Conservation (phyloP, 1,284 basidiomycete species). For the Trichosporon sp. region DNA sequence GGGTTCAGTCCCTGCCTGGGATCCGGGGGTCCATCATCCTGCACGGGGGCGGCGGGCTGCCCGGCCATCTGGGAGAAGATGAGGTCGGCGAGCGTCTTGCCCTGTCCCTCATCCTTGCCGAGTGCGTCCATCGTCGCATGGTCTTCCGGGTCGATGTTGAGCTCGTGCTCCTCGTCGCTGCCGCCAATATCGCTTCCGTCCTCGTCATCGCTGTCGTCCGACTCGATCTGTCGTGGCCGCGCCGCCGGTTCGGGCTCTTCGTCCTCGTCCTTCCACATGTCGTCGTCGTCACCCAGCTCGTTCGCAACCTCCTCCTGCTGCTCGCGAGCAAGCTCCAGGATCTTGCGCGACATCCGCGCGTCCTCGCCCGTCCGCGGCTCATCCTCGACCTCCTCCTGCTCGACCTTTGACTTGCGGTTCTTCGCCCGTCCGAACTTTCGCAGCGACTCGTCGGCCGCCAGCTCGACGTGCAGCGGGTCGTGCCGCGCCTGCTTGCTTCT, state of each 20-base stretch:
- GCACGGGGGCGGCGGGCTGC: constrained; percentile 54
- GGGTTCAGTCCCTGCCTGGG: constrained; percentile 90
- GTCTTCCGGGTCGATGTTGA: constrained; percentile 80
- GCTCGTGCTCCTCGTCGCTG: constrained; percentile 53
- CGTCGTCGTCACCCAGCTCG: constrained; percentile 49
- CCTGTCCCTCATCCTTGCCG: constrained; percentile 49
- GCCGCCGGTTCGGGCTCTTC: constrained; percentile 45
- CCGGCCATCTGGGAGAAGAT: constrained; percentile 87
- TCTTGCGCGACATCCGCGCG: constrained; percentile 77
- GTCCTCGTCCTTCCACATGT: constrained; percentile 44
- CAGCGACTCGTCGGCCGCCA: constrained; percentile 66
- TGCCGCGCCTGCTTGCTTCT: constrained; percentile 52
- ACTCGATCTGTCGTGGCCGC: constrained; percentile 14
- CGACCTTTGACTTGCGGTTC: constrained; percentile 57
- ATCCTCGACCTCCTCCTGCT: constrained; percentile 53
- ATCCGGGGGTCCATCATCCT: constrained; percentile 60
- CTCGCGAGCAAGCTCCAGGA: constrained; percentile 84
- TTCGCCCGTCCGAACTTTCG: constrained; percentile 72
- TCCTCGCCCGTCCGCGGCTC: constrained; percentile 70
- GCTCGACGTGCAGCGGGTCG: constrained; percentile 76
- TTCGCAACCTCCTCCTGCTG: constrained; percentile 86
- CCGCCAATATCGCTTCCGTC: constrained; percentile 43
- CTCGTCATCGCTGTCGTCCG: constrained; percentile 40
- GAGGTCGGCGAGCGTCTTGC: constrained; percentile 85
- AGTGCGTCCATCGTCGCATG: constrained; percentile 75